Conservation (phyloP, 179 eudicot genomes). For the Beta lomatogona region DNA sequence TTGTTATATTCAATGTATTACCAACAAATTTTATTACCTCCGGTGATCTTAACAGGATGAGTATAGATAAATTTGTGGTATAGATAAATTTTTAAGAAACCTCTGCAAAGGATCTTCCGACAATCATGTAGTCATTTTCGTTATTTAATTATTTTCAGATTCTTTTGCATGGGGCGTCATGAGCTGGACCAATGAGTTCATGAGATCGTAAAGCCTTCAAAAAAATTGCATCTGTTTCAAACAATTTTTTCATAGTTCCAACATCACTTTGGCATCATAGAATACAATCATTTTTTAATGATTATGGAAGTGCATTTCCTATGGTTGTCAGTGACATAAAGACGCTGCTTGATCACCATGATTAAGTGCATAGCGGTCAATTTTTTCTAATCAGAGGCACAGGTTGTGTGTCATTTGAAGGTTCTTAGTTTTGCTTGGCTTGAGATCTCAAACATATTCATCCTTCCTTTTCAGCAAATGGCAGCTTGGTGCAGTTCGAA, state of each 20-base stretch:
- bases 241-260: not conserved
- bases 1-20: not conserved
- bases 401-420: not conserved
- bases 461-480: constrained; percentile 6
- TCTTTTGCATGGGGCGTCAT: constrained; percentile 1
- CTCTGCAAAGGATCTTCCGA: constrained; percentile 71
- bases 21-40: not conserved
- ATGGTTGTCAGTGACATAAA: constrained; percentile 59
- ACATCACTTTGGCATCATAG: not conserved
- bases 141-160: not conserved
- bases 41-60: constrained; percentile 52
- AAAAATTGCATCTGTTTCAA: not conserved
- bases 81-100: constrained; percentile 65
- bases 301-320: constrained; percentile 17
- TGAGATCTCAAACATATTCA: not conserved
- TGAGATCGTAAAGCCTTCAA: not conserved
- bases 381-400: constrained; percentile 12
- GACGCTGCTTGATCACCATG: constrained; percentile 68
- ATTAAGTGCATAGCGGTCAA: constrained; percentile 92
- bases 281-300: not conserved
- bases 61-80: constrained; percentile 44
- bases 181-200: not conserved
- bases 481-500: constrained; percentile 92
- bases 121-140: constrained; percentile 58
- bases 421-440: not conserved